A percentile compares a stretch with the other conserved stretches of the same genome.
phyloP scores from a whole-genome alignment of 2,329 filamentous ascomycete genomes.

The Aspergillus puulaauensis region DNA sequence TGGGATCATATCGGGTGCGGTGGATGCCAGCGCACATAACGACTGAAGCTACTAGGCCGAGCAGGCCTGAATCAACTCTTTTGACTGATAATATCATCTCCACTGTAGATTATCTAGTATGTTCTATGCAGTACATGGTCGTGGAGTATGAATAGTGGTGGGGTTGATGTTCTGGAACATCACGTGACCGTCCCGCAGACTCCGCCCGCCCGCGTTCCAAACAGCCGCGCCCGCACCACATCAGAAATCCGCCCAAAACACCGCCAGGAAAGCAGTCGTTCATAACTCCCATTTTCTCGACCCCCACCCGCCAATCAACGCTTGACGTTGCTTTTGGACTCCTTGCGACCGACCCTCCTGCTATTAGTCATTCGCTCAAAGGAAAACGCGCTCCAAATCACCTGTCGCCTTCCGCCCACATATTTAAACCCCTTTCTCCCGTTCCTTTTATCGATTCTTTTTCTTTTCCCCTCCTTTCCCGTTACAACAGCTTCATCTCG shows the following conservation, averaged over 20 bases:
- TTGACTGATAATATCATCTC: not conserved
- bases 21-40: conserved; percentile 1
- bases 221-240: conserved; percentile 1
- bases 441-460: conserved; percentile 14
- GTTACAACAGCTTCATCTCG: conserved; percentile 9
- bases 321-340: conserved; percentile 22
- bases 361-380: conserved; percentile 27
- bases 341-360: conserved; percentile 19
- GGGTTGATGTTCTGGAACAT: not conserved
- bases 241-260: conserved; percentile 20
- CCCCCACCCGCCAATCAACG: conserved; percentile 35
- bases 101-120: not conserved
- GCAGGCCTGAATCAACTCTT: not conserved
- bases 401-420: conserved; percentile 22
- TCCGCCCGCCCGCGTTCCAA: not conserved
- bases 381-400: conserved; percentile 15
- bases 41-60: not conserved
- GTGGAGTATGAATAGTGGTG: not conserved
- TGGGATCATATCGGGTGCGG: conserved; percentile 11
- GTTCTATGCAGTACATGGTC: too few relatives aligned
- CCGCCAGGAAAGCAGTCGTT: conserved; percentile 38
- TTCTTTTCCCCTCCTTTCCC: conserved; percentile 19
- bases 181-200: conserved; percentile 1
- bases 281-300: conserved; percentile 39
- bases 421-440: conserved; percentile 31